Evolutionary conservation across 208 protist genomes (phyloP).

Genomic region (Phytomonas sp.): DNA sequence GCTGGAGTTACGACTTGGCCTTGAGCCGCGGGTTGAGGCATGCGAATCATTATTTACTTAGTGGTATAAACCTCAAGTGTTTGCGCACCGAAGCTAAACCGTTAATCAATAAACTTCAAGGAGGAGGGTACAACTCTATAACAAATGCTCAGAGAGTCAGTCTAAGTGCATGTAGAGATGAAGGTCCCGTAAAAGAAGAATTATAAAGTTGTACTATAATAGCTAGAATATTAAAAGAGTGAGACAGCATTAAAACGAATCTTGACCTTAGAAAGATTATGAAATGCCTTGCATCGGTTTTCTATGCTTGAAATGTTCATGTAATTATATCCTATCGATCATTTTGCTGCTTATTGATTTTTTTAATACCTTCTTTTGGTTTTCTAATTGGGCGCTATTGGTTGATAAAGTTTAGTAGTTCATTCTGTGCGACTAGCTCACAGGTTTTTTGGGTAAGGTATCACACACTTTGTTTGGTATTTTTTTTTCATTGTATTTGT

Average conservation of each 20-base stretch:
- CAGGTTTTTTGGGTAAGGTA: neutral
- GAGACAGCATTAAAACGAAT: neutral
- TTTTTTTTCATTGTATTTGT: neutral
- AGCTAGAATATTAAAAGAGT: neutral
- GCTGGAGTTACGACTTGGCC: conserved; percentile 59
- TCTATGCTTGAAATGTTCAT: neutral
- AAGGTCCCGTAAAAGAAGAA: neutral
- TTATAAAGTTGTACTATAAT: neutral
- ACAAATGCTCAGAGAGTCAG: neutral
- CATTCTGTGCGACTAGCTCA: neutral
- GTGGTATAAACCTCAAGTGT: neutral
- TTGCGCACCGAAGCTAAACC: neutral
- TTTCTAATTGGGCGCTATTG: neutral
- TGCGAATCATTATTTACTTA: neutral
- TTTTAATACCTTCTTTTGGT: neutral
- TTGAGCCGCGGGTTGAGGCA: neutral
- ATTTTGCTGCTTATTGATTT: neutral
- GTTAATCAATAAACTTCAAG: conserved; percentile 7
- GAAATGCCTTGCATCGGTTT: neutral
- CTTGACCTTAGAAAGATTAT: neutral
- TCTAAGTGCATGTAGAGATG: neutral
- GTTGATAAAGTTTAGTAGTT: neutral
- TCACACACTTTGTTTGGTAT: neutral
- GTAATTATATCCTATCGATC: neutral
- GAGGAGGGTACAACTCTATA: neutral